Conservation (phyloP, 2,329 filamentous ascomycete genomes). For the Phialophora tarda region DNA sequence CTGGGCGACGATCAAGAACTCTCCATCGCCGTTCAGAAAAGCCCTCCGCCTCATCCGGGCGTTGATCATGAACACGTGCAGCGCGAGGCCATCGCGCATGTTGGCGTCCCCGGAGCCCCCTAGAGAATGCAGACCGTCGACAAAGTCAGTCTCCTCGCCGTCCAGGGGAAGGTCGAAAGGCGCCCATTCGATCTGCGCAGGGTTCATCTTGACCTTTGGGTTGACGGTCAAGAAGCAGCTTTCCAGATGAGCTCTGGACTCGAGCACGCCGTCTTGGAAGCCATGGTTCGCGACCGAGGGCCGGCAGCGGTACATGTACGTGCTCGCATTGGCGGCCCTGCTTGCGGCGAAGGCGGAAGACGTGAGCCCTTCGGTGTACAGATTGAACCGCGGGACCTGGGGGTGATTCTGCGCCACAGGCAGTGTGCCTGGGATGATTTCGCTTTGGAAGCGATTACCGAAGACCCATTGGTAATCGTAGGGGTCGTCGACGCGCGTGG, state of each 20-base stretch:
- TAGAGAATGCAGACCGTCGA: slow-evolving; percentile 60
- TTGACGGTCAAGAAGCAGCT: slow-evolving; percentile 60
- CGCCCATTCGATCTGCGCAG: slow-evolving; percentile 33
- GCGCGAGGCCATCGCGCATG: slow-evolving; percentile 61
- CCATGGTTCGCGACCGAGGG: slow-evolving; percentile 62
- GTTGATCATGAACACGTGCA: slow-evolving; percentile 62
- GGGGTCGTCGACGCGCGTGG: slow-evolving; percentile 18
- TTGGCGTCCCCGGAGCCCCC: slow-evolving; percentile 63
- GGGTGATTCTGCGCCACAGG: slow-evolving; percentile 48
- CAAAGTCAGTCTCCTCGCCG: slow-evolving; percentile 56
- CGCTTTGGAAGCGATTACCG: slow-evolving; percentile 45
- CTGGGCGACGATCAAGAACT: slow-evolving; percentile 69
- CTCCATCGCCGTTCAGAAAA: slow-evolving; percentile 68
- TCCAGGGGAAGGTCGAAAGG: slow-evolving; percentile 12
- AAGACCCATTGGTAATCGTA: slow-evolving; percentile 43
- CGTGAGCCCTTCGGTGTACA: slow-evolving; percentile 55
- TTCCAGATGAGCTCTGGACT: slow-evolving; percentile 7
- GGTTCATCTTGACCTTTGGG: slow-evolving; percentile 56
- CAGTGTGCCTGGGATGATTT: slow-evolving; percentile 48
- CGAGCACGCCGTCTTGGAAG: slow-evolving; percentile 45
- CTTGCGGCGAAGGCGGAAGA: slow-evolving; percentile 65
- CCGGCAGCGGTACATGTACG: slow-evolving; percentile 64
- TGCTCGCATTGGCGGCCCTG: slow-evolving; percentile 61
- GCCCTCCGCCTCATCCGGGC: slow-evolving; percentile 62
- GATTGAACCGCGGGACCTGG: slow-evolving; percentile 44